Evolutionary conservation across 129 eudicot genomes (phyloP), one percentile per base, ranked within the genome.

Genomic region (Artemisia tridentata): DNA sequence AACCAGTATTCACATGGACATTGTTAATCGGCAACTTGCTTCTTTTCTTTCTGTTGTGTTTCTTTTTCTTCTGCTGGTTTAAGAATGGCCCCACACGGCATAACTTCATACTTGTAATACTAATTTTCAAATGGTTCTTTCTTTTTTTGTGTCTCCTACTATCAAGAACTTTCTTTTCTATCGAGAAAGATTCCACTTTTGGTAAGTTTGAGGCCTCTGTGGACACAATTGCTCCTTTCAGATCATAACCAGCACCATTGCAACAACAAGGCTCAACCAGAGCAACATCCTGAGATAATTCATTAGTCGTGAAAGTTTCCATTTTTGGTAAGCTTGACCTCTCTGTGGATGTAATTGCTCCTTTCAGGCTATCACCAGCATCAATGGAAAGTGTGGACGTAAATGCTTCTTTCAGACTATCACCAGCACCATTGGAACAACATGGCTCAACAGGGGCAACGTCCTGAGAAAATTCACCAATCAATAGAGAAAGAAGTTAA

Each of bases 51-150:
- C 70, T 19, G 34, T 80, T 80, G 72, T 72, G 80, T 72, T 55
- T 80, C 69, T 77, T 86, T 74, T 72, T 83, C 81, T 75, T 84
- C 7, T 65, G 73, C 74, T 80, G 68, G 68, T 63, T 69, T 34
- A 75, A 63, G 11, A 83, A 70, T 29, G 73, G 62, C 31, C 84
- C 83, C 58, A 80, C 63, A 68, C 84, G 60, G 45, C 90, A 75
- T 53, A 86, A 78, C 16, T 75, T 77, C 66, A 75, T 71, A 20
- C 63, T 76, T 54, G 31, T 61, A 56, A 65, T 69, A 43, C 51
- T 81, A 78, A 5, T 48, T 69, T 66, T 78, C 34, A 74, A 53
- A 62, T 51, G 70, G 58, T 65, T 82, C 71, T 68, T 77, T 34
- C 34, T 66, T 55, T 61, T 78, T 47, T 58, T 72, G 47, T 17